These are phyloP conservation scores for Casuarina glauca DNA, from an alignment of 306 rosid genomes.

Conservation along the genomic window DNA sequence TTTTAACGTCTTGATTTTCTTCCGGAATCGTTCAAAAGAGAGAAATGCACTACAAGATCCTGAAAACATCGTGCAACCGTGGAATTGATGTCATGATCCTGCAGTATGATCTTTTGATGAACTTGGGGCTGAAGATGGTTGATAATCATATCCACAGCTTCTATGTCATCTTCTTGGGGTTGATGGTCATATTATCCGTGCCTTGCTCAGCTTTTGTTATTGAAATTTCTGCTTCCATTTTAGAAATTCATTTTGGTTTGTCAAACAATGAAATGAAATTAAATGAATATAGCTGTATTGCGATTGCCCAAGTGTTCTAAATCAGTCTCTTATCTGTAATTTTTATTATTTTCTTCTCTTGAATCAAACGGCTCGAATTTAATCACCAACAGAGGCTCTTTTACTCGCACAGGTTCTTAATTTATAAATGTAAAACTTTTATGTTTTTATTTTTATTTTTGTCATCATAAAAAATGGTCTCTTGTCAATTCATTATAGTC, in stretches of 20 bases:
- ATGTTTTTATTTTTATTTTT: too few species aligned
- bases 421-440: too few species aligned
- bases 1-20: conserved; percentile 30
- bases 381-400: neutral
- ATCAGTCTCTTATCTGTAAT: neutral
- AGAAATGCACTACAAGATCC: conserved; percentile 7
- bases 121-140: conserved; percentile 32
- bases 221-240: neutral
- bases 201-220: neutral
- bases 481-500: too few species aligned
- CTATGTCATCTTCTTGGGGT: neutral
- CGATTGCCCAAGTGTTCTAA: neutral
- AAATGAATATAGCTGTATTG: conserved; percentile 8
- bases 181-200: neutral
- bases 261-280: conserved; percentile 2
- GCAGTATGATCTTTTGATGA: conserved; percentile 19
- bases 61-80: conserved; percentile 16
- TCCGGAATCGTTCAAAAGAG: conserved; percentile 28
- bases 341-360: neutral
- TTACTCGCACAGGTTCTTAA: neutral
- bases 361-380: neutral
- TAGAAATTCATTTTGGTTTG: neutral
- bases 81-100: conserved; percentile 30
- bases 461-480: too few species aligned
- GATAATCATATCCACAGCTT: conserved; percentile 4